Base-by-base conservation (phyloP, 306 rosid genomes). In the Sicyos edulis region DNA sequence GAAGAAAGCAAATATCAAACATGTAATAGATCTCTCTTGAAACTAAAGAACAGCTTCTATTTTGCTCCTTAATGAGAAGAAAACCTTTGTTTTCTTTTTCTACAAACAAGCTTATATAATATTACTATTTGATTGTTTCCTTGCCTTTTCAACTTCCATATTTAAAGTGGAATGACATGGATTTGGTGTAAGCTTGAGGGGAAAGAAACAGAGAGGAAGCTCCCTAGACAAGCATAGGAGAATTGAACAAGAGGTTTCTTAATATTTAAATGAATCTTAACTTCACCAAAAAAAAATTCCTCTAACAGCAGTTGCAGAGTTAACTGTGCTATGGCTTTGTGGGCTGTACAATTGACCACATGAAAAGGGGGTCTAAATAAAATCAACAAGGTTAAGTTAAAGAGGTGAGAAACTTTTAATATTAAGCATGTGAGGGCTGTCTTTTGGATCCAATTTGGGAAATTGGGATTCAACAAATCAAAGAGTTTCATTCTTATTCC, bases 1-100 rank as follows among this genome's bases (percentile, higher is more conserved):
- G 60, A 79, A 80, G 86, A 82, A 78, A 83, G 74, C 77, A 83
- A 83, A 81, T 8, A 62, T 14, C 14, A 17, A 20, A 66, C 17
- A 34, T 66, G 58, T 62, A 82, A 37, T 57, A 77, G 85, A 83
- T 77, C 86, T 78, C 83, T 74, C 59, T 64, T 29, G 45, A 40
- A 54, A 51, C 9, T 71, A 80, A 50, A 61, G 58, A 77, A 82
- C 80, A 78, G 78, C 82, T 72, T 75, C 79, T 79, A 80, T 3
- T 42, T 52, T 47, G 11, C 54, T 55, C 44, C 51, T 71, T 40
- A 5, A 47, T 71, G 17, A 71, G 8, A 42, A 65, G 54, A 65
- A 10, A 65, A 14, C 0, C 34, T 65, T 34, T 20, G 71, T 11
- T 65, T 61, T 26, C 59, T 16, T 20, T 20, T 10, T 22, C 73